Conservation (phyloP, 1,284 basidiomycete genomes). For the Phellopilus nigrolimitatus region DNA sequence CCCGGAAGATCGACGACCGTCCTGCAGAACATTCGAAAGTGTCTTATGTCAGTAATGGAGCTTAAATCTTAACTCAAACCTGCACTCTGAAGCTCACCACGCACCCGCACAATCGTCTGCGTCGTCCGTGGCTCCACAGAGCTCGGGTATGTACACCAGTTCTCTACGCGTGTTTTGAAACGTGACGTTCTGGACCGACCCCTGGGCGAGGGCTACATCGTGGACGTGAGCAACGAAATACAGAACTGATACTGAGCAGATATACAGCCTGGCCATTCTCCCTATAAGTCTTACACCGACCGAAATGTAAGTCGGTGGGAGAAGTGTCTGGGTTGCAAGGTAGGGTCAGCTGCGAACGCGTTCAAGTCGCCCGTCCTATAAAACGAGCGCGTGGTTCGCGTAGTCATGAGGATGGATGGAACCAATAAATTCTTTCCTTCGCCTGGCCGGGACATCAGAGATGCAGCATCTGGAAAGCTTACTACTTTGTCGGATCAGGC, state of each 20-base stretch:
- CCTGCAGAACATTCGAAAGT: slow-evolving; percentile 21
- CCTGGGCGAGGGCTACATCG: too few species aligned
- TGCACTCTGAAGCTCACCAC: slow-evolving; percentile 35
- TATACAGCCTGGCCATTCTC: too few species aligned
- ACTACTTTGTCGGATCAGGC: neutral
- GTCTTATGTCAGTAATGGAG: slow-evolving; percentile 25
- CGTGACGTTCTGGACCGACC: slow-evolving; percentile 32
- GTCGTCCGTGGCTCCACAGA: slow-evolving; percentile 35
- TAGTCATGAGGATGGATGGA: slow-evolving; percentile 19
- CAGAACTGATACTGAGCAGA: too few species aligned
- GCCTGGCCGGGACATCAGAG: too few species aligned
- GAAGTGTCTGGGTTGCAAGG: too few species aligned
- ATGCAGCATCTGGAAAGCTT: neutral
- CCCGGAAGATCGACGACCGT: slow-evolving; percentile 12
- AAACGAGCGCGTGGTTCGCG: neutral
- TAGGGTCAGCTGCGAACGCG: too few species aligned
- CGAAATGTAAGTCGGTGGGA: too few species aligned
- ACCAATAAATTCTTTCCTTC: too few species aligned
- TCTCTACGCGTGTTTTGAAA: slow-evolving; percentile 37
- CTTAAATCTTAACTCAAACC: slow-evolving; percentile 12
- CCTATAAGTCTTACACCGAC: too few species aligned
- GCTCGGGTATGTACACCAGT: slow-evolving; percentile 46
- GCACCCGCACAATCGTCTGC: slow-evolving; percentile 37
- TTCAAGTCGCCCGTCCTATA: too few species aligned
- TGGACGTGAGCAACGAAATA: too few species aligned